Evolutionary conservation across 257 asterid genomes (phyloP), one percentile per base, ranked within the genome.

Genomic region (Cinchona pubescens): DNA sequence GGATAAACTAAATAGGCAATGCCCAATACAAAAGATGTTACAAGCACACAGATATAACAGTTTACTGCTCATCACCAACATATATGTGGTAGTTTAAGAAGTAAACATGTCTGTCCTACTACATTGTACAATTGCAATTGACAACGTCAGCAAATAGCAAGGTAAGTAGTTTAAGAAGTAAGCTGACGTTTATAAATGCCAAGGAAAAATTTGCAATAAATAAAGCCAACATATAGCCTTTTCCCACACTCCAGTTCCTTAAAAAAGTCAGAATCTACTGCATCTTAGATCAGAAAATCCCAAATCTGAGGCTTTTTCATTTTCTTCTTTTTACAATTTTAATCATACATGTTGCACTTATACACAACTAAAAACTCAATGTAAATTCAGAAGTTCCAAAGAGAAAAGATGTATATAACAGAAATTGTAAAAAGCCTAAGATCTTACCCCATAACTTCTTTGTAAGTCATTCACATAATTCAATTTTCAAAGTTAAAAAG

Each of bases 1-100:
- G 61, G 51, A 65, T 27, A 43, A 51, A 67, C 15, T 29, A 59
- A 73, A 70, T 18, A 71, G 71, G 32, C 59, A 69, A 46, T 21
- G 40, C n/a, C 29, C 35, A 3, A 69, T 48, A 8, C 13, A 29
- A 69, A 48, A 42, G 55, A 69, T 13, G 6, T 45, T 25, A 4
- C 21, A 15, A 8, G 12, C 12, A 11, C 30, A 6, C 30, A 48
- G 18, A 69, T 2, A 18, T 46, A 32, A 55, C 15, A 5, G 19
- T 51, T 21, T 19, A 19, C 5, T 18, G 16, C 25, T n/a, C 4
- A 21, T 51, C 43, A 49, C 2, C 14, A 59, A 25, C 6, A 32
- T 7, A 30, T 19, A 49, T 7, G 11, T 30, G 34, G 49, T 69
- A 16, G 25, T 16, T n/a, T 7, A 49, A 3, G n/a, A n/a, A n/a